Evolutionary conservation across 2,329 filamentous ascomycete genomes (phyloP).

Genomic region (Colletotrichum trifolii): DNA sequence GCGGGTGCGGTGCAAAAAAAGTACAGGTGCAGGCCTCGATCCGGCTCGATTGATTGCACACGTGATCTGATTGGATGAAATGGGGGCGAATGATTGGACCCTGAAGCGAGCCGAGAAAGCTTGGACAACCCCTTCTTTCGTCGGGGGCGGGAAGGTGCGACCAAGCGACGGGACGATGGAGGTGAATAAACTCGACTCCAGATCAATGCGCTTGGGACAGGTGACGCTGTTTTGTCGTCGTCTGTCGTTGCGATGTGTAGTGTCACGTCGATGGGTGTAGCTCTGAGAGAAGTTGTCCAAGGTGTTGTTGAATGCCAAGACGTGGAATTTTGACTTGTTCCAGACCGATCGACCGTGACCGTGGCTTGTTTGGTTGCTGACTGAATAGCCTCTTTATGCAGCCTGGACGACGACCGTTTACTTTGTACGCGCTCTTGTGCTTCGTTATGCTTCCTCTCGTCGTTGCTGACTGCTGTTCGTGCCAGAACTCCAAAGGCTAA

Average conservation of each 20-base stretch:
- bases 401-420: slow-evolving; percentile 2
- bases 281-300: too few species aligned
- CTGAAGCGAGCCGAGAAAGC: slow-evolving; percentile 10
- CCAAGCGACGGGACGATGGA: slow-evolving; percentile 12
- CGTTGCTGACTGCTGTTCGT: slow-evolving; percentile 21
- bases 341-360: too few species aligned
- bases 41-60: not conserved
- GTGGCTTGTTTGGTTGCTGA: not conserved
- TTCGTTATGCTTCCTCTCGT: slow-evolving; percentile 3
- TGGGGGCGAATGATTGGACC: slow-evolving; percentile 23
- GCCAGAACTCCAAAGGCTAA: slow-evolving; percentile 4
- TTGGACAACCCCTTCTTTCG: slow-evolving; percentile 13
- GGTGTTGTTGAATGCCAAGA: not conserved
- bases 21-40: slow-evolving; percentile 14
- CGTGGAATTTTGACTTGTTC: not conserved
- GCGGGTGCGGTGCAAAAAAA: too few species aligned
- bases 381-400: not conserved
- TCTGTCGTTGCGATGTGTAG: too few species aligned
- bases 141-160: not conserved
- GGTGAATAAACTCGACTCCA: slow-evolving; percentile 27
- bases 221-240: too few species aligned
- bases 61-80: slow-evolving; percentile 17
- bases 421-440: slow-evolving; percentile 7
- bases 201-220: not conserved
- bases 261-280: too few species aligned